phyloP scores from a whole-genome alignment of 345 rosid species.

The Gossypium thurberi region DNA sequence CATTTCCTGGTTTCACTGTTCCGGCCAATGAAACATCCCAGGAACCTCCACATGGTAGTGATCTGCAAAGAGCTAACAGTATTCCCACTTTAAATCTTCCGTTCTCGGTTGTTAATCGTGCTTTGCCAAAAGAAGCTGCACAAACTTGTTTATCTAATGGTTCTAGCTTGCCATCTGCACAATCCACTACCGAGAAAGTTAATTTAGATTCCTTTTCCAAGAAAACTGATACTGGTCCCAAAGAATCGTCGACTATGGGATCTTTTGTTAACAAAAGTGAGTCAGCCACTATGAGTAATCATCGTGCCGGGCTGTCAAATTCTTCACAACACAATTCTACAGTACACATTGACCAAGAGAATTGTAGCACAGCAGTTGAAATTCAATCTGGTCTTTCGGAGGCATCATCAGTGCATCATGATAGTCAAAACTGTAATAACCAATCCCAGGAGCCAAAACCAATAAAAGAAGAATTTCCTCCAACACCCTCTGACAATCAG shows the following conservation, averaged over 20 bases:
- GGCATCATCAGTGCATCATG: constrained; percentile 33
- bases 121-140: constrained; percentile 25
- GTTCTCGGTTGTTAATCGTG: too few species aligned
- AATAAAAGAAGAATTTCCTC: constrained; percentile 79
- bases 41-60: constrained; percentile 24
- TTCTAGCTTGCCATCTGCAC: constrained; percentile 31
- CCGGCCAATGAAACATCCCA: constrained; percentile 46
- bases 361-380: constrained; percentile 19
- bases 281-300: constrained; percentile 19
- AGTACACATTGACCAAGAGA: constrained; percentile 25
- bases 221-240: constrained; percentile 30
- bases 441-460: constrained; percentile 40
- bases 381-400: constrained; percentile 30
- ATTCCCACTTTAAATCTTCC: background rate
- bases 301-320: background rate
- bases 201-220: constrained; percentile 27
- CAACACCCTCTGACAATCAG: constrained; percentile 87
- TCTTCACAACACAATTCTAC: constrained; percentile 11
- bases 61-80: background rate
- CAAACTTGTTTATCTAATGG: constrained; percentile 37
- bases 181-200: constrained; percentile 25
- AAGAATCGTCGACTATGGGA: constrained; percentile 25
- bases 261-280: constrained; percentile 24
- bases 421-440: constrained; percentile 28
- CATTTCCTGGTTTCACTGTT: constrained; percentile 67